A percentile compares a stretch with the other conserved stretches of the same genome.
phyloP scores from a whole-genome alignment of 805 yeast genomes.

The Candida chilensis region DNA sequence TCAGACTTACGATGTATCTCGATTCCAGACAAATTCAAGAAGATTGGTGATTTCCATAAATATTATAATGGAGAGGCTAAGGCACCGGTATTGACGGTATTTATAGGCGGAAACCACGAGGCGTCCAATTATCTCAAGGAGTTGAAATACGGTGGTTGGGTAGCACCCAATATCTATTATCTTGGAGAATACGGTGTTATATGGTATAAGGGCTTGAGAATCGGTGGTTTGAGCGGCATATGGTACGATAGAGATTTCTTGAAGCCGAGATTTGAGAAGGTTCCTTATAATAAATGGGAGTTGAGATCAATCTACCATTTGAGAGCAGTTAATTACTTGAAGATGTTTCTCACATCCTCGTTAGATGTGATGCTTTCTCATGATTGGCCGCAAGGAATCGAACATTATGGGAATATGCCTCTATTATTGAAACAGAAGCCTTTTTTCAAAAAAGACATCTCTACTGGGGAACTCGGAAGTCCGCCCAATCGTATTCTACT shows the following conservation, averaged over 20 bases:
- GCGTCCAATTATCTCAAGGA: slow-evolving; percentile 71
- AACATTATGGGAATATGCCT: slow-evolving; percentile 48
- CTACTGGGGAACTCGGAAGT: slow-evolving; percentile 56
- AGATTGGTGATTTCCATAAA: slow-evolving; percentile 69
- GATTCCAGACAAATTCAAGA: slow-evolving; percentile 71
- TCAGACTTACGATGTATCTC: slow-evolving; percentile 63
- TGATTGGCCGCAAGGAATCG: slow-evolving; percentile 91
- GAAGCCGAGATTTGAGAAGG: slow-evolving; percentile 24
- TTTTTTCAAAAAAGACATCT: slow-evolving; percentile 57
- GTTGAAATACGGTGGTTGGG: slow-evolving; percentile 85
- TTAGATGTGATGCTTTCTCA: slow-evolving; percentile 66
- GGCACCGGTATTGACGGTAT: slow-evolving; percentile 74
- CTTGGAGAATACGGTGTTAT: slow-evolving; percentile 72
- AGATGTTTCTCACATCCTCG: slow-evolving; percentile 31
- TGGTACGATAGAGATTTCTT: slow-evolving; percentile 45
- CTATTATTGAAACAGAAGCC: slow-evolving; percentile 51
- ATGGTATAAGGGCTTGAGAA: slow-evolving; percentile 66
- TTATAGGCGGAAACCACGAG: slow-evolving; percentile 96
- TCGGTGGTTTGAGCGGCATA: slow-evolving; percentile 83
- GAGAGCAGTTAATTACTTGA: slow-evolving; percentile 52
- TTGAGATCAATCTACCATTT: slow-evolving; percentile 66
- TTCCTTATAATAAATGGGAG: slow-evolving; percentile 39
- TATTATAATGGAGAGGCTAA: slow-evolving; percentile 50
- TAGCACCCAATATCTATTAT: slow-evolving; percentile 79
- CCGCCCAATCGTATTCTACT: slow-evolving; percentile 55